Percentiles rank a stretch among this genome's conserved stretches.
phyloP scores from a whole-genome alignment of 768 basidiomycete genomes.

The Russula compacta region DNA sequence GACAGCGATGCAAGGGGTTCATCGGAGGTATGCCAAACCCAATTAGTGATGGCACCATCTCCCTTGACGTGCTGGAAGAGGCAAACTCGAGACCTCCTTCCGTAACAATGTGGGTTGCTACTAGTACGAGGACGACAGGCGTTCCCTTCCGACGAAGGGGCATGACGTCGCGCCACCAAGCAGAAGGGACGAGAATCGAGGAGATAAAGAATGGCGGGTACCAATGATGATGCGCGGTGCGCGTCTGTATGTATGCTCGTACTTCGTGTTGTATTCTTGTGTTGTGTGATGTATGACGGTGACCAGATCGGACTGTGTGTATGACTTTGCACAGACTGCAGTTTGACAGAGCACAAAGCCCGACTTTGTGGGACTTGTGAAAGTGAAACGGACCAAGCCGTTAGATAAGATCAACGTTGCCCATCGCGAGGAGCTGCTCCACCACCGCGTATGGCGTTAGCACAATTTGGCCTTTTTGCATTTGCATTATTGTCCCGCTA shows the following conservation, averaged over 20 bases:
- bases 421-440: constrained; percentile 61
- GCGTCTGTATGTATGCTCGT: not conserved
- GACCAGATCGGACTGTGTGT: not conserved
- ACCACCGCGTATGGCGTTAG: constrained; percentile 69
- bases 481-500: constrained; percentile 63
- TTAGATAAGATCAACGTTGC: constrained; percentile 71
- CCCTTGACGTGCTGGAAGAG: constrained; percentile 56
- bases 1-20: constrained; percentile 47
- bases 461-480: constrained; percentile 77
- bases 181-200: constrained; percentile 25
- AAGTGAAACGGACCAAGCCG: constrained; percentile 12
- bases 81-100: constrained; percentile 33
- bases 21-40: constrained; percentile 81
- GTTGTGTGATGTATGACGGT: not conserved
- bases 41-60: constrained; percentile 59
- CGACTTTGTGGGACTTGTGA: not conserved
- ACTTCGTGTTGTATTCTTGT: not conserved
- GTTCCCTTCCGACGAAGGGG: constrained; percentile 33
- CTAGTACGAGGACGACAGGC: constrained; percentile 32
- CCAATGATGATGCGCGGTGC: too few species aligned
- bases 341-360: not conserved
- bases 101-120: constrained; percentile 48
- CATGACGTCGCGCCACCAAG: constrained; percentile 24
- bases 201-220: constrained; percentile 6
- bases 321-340: not conserved